Conservation (phyloP, 306 rosid genomes). For the Benincasa hispida region DNA sequence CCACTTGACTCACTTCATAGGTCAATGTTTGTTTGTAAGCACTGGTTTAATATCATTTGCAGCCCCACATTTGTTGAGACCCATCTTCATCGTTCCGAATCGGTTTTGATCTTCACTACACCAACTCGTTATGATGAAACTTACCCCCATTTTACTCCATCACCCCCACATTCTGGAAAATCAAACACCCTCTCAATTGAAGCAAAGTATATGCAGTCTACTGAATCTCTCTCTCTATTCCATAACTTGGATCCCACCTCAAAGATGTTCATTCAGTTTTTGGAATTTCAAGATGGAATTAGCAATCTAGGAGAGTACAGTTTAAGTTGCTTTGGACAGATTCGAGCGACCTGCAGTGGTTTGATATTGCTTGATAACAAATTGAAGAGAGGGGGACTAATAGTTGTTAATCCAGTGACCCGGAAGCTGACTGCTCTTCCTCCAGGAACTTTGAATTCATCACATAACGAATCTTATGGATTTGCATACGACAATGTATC, state of each 20-base stretch:
- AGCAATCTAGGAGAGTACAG: slow-evolving; percentile 20
- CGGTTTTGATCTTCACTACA: slow-evolving; percentile 33
- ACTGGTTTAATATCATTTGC: slow-evolving; percentile 24
- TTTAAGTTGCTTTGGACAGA: slow-evolving; percentile 19
- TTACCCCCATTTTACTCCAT: background rate
- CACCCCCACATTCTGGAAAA: background rate
- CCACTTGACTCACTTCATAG: slow-evolving; percentile 32
- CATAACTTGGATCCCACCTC: background rate
- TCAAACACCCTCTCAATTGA: slow-evolving; percentile 26
- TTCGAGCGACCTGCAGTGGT: slow-evolving; percentile 38
- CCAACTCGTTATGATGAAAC: background rate
- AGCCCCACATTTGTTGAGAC: slow-evolving; percentile 21
- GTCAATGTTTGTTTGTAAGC: slow-evolving; percentile 36
- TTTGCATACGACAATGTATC: slow-evolving; percentile 13
- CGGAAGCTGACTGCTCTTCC: slow-evolving; percentile 30
- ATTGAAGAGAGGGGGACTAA: slow-evolving; percentile 24
- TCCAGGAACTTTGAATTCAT: slow-evolving; percentile 22
- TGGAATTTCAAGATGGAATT: slow-evolving; percentile 19
- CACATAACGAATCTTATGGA: slow-evolving; percentile 28
- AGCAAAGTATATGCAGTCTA: slow-evolving; percentile 9
- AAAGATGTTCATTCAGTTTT: slow-evolving; percentile 15
- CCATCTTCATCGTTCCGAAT: slow-evolving; percentile 23
- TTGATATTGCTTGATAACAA: slow-evolving; percentile 32
- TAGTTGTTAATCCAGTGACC: slow-evolving; percentile 41
- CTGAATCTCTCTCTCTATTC: slow-evolving; percentile 13